A percentile compares a stretch with the other conserved stretches of the same genome.
These are phyloP conservation scores for Cladosporium sp. DNA, from an alignment of 2,329 filamentous ascomycete species.

Conservation along the genomic window DNA sequence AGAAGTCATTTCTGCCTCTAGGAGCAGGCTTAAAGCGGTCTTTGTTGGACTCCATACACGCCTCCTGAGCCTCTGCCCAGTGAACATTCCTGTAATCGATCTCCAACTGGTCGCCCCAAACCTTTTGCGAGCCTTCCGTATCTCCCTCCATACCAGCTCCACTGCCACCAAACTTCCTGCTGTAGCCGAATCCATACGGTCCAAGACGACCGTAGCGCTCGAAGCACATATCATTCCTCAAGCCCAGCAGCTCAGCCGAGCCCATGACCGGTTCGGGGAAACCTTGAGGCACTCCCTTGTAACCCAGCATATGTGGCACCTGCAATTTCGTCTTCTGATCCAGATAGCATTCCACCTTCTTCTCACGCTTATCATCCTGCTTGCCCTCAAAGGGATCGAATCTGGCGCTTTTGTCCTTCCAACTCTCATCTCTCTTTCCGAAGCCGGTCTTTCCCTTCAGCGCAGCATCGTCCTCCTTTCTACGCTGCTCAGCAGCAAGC, in stretches of 20 bases:
- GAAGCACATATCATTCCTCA: slow-evolving; percentile 85
- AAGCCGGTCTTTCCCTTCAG: slow-evolving; percentile 31
- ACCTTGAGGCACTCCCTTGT: slow-evolving; percentile 71
- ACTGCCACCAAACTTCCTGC: slow-evolving; percentile 68
- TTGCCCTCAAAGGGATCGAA: slow-evolving; percentile 65
- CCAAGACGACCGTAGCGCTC: slow-evolving; percentile 84
- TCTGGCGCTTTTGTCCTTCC: slow-evolving; percentile 24
- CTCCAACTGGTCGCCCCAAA: slow-evolving; percentile 67
- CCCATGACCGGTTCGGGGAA: slow-evolving; percentile 82
- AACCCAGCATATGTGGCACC: slow-evolving; percentile 67
- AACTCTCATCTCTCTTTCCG: slow-evolving; percentile 25
- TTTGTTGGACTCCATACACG: slow-evolving; percentile 67
- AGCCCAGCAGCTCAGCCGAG: slow-evolving; percentile 74
- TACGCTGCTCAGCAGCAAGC: slow-evolving; percentile 28
- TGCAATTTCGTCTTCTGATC: slow-evolving; percentile 61
- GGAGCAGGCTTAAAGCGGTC: slow-evolving; percentile 56
- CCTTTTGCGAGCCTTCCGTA: slow-evolving; percentile 68
- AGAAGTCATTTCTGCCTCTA: slow-evolving; percentile 33
- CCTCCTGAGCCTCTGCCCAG: slow-evolving; percentile 73
- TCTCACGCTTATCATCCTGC: slow-evolving; percentile 32
- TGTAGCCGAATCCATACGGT: slow-evolving; percentile 87
- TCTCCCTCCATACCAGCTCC: slow-evolving; percentile 84
- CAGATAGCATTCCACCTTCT: slow-evolving; percentile 72
- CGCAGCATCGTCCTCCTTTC: slow-evolving; percentile 35
- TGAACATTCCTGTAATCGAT: slow-evolving; percentile 73